Base-by-base conservation (phyloP, 805 yeast genomes). In the Myxozyma mucilagina region DNA sequence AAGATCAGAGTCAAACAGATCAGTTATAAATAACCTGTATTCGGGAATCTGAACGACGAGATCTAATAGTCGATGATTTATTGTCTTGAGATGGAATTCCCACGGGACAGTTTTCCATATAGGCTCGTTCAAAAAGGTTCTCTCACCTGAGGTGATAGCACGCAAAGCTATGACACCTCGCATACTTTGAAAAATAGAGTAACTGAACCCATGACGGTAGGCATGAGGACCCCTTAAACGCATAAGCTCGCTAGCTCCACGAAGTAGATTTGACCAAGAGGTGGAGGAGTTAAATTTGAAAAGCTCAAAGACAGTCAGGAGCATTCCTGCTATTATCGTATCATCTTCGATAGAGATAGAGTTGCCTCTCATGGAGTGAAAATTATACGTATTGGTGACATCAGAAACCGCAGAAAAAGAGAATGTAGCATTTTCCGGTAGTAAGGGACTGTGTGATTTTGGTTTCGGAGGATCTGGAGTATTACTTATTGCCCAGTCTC, bases 241-340 rank as follows among this genome's bases (percentile, higher is more conserved):
- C 58, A 61, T 61, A n/a, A 61, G 59, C 47, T 43, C 47, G 16
- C 7, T 3, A 7, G 61, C 65, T 10, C 65, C 61, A n/a, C 49
- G 18, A 7, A 53, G 59, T 9, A 61, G 38, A 3, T 31, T 34
- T 20, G 31, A 13, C 65, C 65, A 61, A 1, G 63, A 35, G 9
- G 29, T 24, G 7, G 59, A 34, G 24, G 59, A 34, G 11, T 49
- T 16, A 36, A 49, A 43, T 14, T 48, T 53, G 39, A 54, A 39
- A 6, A 53, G 36, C 44, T 61, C 65, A 51, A 48, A 61, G 14
- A 57, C 51, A 8, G 59, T 16, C 8, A 61, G 56, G 9, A 61
- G 53, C 54, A 57, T 36, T 42, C 61, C 59, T 1, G 58, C 61
- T 3, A 45, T 38, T n/a, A 61, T 35, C 6, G 53, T 47, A 44